Percentiles rank a stretch among this genome's conserved stretches.
Evolutionary conservation across 2,329 filamentous ascomycete genomes (phyloP).

Genomic region (Macrophomina pseudophaseolina): DNA sequence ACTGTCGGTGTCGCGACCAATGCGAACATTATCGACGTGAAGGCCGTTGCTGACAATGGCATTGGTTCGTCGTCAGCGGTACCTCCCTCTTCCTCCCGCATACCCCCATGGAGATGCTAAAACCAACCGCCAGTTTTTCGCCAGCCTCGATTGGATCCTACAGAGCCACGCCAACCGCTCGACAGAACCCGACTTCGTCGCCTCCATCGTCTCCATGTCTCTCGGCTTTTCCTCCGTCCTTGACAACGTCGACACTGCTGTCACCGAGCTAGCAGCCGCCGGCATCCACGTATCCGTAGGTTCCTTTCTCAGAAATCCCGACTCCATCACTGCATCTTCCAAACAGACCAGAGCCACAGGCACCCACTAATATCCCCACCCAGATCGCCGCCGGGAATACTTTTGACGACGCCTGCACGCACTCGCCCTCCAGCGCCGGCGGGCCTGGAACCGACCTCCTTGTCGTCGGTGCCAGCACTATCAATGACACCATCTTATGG

Average conservation of each 20-base stretch:
- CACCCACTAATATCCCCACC: too few relatives aligned
- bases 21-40: constrained; percentile 42
- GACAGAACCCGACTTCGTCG: constrained; percentile 38
- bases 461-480: constrained; percentile 45
- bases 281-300: constrained; percentile 27
- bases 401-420: constrained; percentile 33
- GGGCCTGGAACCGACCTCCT: constrained; percentile 41
- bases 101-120: not conserved
- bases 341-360: too few relatives aligned
- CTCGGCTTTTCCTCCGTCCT: constrained; percentile 39
- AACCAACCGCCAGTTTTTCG: constrained; percentile 37
- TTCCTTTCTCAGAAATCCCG: constrained; percentile 19
- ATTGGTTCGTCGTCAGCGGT: constrained; percentile 36
- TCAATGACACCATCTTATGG: constrained; percentile 35
- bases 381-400: constrained; percentile 44
- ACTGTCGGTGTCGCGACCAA: constrained; percentile 44
- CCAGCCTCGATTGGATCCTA: constrained; percentile 45
- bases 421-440: constrained; percentile 36
- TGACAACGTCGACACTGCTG: constrained; percentile 13
- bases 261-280: constrained; percentile 1
- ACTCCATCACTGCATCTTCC: not conserved
- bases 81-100: constrained; percentile 14
- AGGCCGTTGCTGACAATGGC: constrained; percentile 40
- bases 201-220: constrained; percentile 46
- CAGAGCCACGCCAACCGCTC: constrained; percentile 41